Evolutionary conservation across 208 protist genomes (phyloP).

Genomic region (Leishmania arabica): DNA sequence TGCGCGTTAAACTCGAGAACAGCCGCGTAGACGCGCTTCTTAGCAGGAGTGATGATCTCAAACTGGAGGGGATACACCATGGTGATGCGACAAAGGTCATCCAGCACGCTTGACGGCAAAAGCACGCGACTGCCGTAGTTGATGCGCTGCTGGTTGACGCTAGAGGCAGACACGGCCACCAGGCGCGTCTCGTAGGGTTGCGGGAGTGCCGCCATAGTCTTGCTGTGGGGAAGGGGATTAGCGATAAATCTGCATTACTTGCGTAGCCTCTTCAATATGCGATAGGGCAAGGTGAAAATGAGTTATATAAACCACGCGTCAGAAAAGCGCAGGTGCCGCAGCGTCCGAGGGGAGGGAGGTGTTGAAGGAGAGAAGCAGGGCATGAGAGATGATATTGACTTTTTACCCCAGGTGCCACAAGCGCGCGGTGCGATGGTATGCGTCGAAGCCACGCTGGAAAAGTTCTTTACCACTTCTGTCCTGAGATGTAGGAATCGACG

Average conservation of each 20-base stretch:
- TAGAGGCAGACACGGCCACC: slow-evolving; percentile 35
- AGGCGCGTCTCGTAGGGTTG: slow-evolving; percentile 36
- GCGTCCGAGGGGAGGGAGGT: neutral
- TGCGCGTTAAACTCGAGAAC: slow-evolving; percentile 95
- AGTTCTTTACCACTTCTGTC: neutral
- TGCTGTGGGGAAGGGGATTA: neutral
- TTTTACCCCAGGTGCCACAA: neutral
- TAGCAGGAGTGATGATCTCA: slow-evolving; percentile 55
- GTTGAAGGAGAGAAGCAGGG: neutral
- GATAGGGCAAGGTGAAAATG: neutral
- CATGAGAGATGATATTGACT: neutral
- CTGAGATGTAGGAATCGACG: neutral
- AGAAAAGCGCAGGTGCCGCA: neutral
- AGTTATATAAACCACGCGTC: neutral
- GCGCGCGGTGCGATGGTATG: neutral
- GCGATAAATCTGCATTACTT: neutral
- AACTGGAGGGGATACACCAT: slow-evolving; percentile 94
- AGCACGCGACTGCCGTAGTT: slow-evolving; percentile 88
- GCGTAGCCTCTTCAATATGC: neutral
- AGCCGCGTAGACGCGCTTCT: slow-evolving; percentile 67
- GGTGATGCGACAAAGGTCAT: slow-evolving; percentile 70
- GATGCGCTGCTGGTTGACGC: slow-evolving; percentile 40
- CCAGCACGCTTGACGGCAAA: slow-evolving; percentile 76
- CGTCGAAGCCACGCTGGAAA: neutral
- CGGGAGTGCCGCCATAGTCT: slow-evolving; percentile 12